Percentiles rank a stretch among this genome's conserved stretches.
Evolutionary conservation across 805 yeast species (phyloP).

Genomic region (Yamadazyma akitaensis): DNA sequence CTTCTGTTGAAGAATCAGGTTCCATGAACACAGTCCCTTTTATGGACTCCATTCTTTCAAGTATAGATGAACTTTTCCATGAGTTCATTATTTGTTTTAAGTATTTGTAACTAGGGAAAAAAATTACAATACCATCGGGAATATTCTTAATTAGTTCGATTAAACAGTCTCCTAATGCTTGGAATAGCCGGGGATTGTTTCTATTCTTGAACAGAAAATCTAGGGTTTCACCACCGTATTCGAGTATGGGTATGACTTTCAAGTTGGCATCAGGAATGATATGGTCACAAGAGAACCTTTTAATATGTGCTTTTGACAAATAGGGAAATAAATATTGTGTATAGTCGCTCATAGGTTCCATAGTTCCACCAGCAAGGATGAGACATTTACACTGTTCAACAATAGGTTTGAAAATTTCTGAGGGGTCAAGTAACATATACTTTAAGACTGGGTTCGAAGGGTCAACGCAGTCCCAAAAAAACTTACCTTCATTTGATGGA

Average conservation of each 20-base stretch:
- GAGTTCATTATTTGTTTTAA: constrained; percentile 44
- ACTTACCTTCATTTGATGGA: constrained; percentile 76
- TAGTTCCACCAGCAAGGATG: constrained; percentile 89
- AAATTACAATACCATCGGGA: constrained; percentile 76
- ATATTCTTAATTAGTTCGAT: constrained; percentile 39
- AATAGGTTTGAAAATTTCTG: constrained; percentile 62
- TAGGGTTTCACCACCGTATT: constrained; percentile 27
- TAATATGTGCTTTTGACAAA: constrained; percentile 33
- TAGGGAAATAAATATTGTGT: constrained; percentile 63
- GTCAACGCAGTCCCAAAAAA: constrained; percentile 54
- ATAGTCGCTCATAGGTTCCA: constrained; percentile 84
- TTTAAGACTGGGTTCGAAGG: constrained; percentile 39
- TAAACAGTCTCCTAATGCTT: constrained; percentile 49
- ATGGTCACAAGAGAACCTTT: constrained; percentile 74
- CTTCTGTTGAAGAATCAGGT: constrained; percentile 38
- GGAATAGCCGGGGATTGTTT: constrained; percentile 42
- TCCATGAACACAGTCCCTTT: constrained; percentile 57
- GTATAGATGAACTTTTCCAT: constrained; percentile 48
- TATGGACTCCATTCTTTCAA: constrained; percentile 28
- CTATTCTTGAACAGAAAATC: constrained; percentile 73
- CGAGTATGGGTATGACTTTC: constrained; percentile 51
- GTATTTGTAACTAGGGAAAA: constrained; percentile 82
- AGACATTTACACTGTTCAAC: constrained; percentile 66
- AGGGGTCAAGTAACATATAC: constrained; percentile 79
- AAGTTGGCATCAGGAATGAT: constrained; percentile 72